These are phyloP conservation scores for Didymella keratinophila DNA, from an alignment of 2,329 filamentous ascomycete genomes.

Conservation along the genomic window DNA sequence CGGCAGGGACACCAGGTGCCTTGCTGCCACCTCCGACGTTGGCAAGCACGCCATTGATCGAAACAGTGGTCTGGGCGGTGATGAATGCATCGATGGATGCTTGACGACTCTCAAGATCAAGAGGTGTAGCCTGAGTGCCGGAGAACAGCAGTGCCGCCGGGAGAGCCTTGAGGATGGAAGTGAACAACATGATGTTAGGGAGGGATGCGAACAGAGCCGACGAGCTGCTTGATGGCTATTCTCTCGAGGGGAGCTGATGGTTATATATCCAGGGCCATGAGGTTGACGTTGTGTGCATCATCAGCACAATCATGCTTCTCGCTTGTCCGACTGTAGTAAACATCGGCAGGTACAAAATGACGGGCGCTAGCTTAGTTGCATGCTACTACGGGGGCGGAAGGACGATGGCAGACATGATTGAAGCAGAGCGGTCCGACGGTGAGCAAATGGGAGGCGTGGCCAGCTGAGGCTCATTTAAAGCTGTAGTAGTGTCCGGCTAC, in stretches of 20 bases:
- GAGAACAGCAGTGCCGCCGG: slow-evolving; percentile 25
- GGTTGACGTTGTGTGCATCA: slow-evolving; percentile 1
- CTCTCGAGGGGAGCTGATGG: neutral
- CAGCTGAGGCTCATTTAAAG: slow-evolving; percentile 27
- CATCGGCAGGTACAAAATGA: slow-evolving; percentile 19
- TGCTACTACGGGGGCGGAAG: slow-evolving; percentile 22
- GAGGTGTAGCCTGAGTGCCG: slow-evolving; percentile 19
- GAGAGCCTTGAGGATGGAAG: slow-evolving; percentile 23
- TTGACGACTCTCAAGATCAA: slow-evolving; percentile 22
- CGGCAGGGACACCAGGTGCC: slow-evolving; percentile 57
- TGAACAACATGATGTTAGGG: slow-evolving; percentile 27
- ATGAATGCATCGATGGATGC: slow-evolving; percentile 46
- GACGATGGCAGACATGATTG: slow-evolving; percentile 13
- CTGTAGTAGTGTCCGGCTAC: slow-evolving; percentile 17
- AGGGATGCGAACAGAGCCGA: slow-evolving; percentile 2
- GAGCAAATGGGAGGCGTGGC: slow-evolving; percentile 22
- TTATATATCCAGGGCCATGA: slow-evolving; percentile 17
- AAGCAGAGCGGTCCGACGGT: slow-evolving; percentile 24
- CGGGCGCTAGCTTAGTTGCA: slow-evolving; percentile 25
- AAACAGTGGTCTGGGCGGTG: slow-evolving; percentile 55
- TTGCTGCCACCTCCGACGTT: slow-evolving; percentile 64
- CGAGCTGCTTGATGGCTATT: slow-evolving; percentile 9
- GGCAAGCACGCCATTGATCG: slow-evolving; percentile 61
- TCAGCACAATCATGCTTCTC: slow-evolving; percentile 1
- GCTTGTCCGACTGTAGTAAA: slow-evolving; percentile 18